Evolutionary conservation across 2,329 filamentous ascomycete genomes (phyloP).

Genomic region (Pseudogymnoascus sp.): DNA sequence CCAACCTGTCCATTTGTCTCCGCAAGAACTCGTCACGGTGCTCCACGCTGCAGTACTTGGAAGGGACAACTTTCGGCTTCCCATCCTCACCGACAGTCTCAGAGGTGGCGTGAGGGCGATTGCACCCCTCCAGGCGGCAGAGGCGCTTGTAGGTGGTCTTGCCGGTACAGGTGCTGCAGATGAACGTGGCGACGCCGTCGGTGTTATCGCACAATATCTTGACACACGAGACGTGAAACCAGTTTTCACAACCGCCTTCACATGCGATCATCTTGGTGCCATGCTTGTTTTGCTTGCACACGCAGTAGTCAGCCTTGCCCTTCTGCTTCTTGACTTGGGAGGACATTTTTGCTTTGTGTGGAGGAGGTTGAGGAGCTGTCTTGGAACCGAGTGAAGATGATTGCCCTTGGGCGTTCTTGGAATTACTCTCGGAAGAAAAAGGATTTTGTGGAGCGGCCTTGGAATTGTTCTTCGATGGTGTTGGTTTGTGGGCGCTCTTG

Average conservation of each 20-base stretch:
- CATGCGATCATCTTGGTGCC: constrained; percentile 28
- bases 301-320: constrained; percentile 22
- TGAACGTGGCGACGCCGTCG: constrained; percentile 18
- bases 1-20: not conserved
- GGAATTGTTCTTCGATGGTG: not conserved
- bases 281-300: constrained; percentile 27
- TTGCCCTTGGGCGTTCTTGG: not conserved
- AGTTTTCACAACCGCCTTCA: constrained; percentile 26
- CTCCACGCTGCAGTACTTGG: constrained; percentile 27
- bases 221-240: constrained; percentile 27
- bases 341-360: not conserved
- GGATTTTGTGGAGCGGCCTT: not conserved
- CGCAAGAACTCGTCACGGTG: constrained; percentile 19
- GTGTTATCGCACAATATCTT: constrained; percentile 21
- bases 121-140: constrained; percentile 19
- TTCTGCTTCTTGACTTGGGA: not conserved
- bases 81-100: constrained; percentile 18
- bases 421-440: not conserved
- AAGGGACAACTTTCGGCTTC: constrained; percentile 14
- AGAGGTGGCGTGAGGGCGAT: not conserved
- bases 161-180: constrained; percentile 23
- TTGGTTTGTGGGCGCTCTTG: not conserved
- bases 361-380: not conserved
- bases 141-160: constrained; percentile 26
- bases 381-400: not conserved